phyloP scores from a whole-genome alignment of 495 filamentous ascomycete species.

The Daldinia caldariorum region DNA sequence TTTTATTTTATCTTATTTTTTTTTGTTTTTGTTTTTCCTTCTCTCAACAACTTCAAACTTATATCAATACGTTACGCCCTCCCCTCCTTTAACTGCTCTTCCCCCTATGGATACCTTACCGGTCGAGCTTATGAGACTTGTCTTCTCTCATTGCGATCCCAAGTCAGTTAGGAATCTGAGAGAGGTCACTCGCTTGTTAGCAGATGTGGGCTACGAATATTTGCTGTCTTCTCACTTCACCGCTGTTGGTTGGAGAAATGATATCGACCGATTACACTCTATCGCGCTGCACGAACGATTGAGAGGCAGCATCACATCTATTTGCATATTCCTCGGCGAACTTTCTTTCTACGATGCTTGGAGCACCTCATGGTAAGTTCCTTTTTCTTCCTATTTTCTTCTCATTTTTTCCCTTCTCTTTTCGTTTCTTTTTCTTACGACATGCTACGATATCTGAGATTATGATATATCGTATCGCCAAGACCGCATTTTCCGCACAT shows the following conservation, averaged over 20 bases:
- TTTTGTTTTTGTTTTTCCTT: background rate
- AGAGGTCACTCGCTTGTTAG: conserved; percentile 49
- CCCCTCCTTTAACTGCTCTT: background rate
- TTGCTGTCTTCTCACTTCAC: conserved; percentile 54
- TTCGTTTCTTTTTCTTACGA: background rate
- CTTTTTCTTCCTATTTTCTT: background rate
- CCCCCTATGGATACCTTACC: conserved; percentile 53
- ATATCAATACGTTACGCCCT: background rate
- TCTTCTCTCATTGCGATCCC: conserved; percentile 57
- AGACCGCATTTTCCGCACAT: background rate
- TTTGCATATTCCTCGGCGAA: conserved; percentile 58
- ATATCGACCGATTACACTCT: conserved; percentile 55
- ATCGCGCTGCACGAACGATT: conserved; percentile 58
- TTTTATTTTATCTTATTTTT: background rate
- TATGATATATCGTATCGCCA: background rate
- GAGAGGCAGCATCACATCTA: conserved; percentile 51
- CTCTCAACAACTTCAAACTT: conserved; percentile 1
- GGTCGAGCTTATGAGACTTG: conserved; percentile 59
- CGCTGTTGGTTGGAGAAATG: conserved; percentile 58
- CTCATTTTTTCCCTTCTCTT: background rate
- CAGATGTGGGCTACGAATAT: conserved; percentile 59
- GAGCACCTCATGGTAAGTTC: conserved; percentile 50
- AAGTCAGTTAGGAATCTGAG: conserved; percentile 54
- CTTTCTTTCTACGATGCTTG: conserved; percentile 56
- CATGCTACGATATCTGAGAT: background rate